These are phyloP conservation scores for Catharanthus roseus DNA, from an alignment of 257 asterid species.

Conservation along the genomic window DNA sequence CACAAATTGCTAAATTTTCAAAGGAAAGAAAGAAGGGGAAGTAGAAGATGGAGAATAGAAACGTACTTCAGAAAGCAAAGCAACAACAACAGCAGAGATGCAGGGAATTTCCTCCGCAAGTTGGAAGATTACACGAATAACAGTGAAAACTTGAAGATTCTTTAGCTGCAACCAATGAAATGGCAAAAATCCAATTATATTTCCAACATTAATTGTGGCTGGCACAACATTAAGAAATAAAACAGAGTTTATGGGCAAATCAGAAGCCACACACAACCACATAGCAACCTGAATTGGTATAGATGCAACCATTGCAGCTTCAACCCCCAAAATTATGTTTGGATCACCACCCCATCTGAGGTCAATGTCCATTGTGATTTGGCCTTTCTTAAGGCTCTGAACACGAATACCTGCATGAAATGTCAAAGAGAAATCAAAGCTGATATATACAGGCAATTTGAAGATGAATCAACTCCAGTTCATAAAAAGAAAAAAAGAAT, in stretches of 20 bases:
- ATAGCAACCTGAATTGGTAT: constrained; percentile 87
- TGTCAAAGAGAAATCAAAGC: not conserved
- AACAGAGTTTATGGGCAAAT: not conserved
- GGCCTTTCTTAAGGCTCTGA: constrained; percentile 97
- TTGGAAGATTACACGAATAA: constrained; percentile 94
- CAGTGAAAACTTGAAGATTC: constrained; percentile 94
- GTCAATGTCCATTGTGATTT: constrained; percentile 97
- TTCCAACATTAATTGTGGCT: not conserved
- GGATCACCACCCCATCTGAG: constrained; percentile 99
- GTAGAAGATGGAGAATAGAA: constrained; percentile 5
- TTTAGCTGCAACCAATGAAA: constrained; percentile 61
- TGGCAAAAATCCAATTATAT: constrained; percentile 11
- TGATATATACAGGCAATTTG: not conserved
- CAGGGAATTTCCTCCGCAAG: constrained; percentile 95
- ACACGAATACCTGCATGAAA: constrained; percentile 84
- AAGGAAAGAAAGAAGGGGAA: not conserved
- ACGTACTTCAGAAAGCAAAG: constrained; percentile 89
- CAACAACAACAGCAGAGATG: constrained; percentile 98
- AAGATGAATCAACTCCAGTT: not conserved
- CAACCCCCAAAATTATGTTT: constrained; percentile 80
- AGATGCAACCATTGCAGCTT: constrained; percentile 95
- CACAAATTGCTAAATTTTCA: not conserved
- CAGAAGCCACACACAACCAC: constrained; percentile 6
- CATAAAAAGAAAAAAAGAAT: not conserved
- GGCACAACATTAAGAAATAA: not conserved